Conservation (phyloP, 805 yeast species). For the Kregervanrija pseudodelftensis region DNA sequence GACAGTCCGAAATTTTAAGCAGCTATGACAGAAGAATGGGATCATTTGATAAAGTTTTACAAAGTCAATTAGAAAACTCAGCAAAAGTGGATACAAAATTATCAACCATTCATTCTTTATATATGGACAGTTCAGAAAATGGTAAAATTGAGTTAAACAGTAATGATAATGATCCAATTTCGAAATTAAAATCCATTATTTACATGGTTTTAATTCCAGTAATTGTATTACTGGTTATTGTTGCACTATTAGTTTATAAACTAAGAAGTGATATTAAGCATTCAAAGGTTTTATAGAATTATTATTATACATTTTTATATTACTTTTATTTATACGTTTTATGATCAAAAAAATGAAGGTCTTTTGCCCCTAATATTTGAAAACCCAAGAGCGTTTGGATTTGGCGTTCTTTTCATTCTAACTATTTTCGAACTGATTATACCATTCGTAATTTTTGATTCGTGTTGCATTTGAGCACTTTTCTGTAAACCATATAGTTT, state of each 20-base stretch:
- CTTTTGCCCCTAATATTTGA: constrained; percentile 37
- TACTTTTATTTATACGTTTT: not conserved
- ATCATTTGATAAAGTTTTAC: constrained; percentile 10
- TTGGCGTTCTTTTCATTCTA: constrained; percentile 38
- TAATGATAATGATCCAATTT: not conserved
- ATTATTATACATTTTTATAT: not conserved
- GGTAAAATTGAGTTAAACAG: not conserved
- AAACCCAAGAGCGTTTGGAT: constrained; percentile 40
- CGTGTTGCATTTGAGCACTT: constrained; percentile 20
- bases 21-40: constrained; percentile 9
- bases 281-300: constrained; percentile 43
- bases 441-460: constrained; percentile 23
- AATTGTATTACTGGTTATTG: constrained; percentile 30
- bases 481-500: constrained; percentile 19
- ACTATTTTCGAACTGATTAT: constrained; percentile 31
- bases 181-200: constrained; percentile 9
- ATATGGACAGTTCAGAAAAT: not conserved
- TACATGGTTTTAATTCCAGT: constrained; percentile 31
- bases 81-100: constrained; percentile 9
- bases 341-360: constrained; percentile 33
- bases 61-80: constrained; percentile 8
- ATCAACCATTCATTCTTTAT: constrained; percentile 1
- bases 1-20: constrained; percentile 11
- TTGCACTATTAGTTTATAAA: constrained; percentile 42
- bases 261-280: constrained; percentile 58